phyloP scores from a whole-genome alignment of 108 stramenopile genomes.

The Schizochytrium sp. region DNA sequence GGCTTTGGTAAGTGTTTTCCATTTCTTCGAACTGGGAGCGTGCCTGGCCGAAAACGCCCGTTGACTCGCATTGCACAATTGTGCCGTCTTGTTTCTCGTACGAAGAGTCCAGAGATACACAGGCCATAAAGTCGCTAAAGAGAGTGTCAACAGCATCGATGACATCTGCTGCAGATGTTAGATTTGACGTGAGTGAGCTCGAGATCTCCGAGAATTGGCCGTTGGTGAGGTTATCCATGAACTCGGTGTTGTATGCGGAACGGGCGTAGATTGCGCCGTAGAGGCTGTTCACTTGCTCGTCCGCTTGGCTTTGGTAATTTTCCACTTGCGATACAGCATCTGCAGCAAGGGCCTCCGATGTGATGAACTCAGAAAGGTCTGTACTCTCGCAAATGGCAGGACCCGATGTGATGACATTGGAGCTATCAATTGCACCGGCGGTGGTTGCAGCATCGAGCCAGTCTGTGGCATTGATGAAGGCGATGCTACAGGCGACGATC shows the following conservation, averaged over 20 bases:
- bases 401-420: neutral
- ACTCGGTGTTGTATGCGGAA: neutral
- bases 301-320: neutral
- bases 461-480: neutral
- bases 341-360: neutral
- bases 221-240: neutral
- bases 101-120: no score
- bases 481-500: neutral
- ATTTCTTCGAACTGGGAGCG: no score
- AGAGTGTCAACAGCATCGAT: no score
- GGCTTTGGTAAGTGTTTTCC: no score
- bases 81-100: no score
- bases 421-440: neutral
- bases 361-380: neutral
- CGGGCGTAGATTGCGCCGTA: neutral
- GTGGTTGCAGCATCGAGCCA: neutral
- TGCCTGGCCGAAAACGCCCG: no score
- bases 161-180: neutral
- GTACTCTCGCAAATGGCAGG: neutral
- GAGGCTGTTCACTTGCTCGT: neutral
- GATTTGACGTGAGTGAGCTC: neutral
- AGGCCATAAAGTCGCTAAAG: no score
- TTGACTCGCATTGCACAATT: no score
- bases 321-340: neutral
- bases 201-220: neutral